phyloP scores from a whole-genome alignment of 805 yeast species.

The Teunomyces atbi region DNA sequence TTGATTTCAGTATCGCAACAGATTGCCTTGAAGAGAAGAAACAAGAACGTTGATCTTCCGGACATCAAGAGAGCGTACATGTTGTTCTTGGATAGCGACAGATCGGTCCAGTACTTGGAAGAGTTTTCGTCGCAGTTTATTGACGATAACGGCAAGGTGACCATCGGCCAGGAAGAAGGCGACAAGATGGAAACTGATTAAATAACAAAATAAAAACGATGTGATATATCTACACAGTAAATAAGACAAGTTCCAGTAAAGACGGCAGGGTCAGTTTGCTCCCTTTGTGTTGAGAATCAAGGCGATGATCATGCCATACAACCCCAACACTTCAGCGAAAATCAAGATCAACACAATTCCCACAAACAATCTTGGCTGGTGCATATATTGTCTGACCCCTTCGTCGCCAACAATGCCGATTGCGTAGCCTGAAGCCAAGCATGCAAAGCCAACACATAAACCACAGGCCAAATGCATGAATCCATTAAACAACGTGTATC shows the following conservation, averaged over 20 bases:
- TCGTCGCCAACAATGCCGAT: conserved; percentile 93
- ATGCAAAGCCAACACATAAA: conserved; percentile 91
- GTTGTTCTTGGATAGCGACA: conserved; percentile 81
- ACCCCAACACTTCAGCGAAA: conserved; percentile 87
- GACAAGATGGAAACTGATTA: conserved; percentile 38
- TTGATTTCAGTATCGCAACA: conserved; percentile 87
- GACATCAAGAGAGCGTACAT: conserved; percentile 87
- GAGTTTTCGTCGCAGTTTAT: conserved; percentile 67
- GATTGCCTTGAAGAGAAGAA: conserved; percentile 78
- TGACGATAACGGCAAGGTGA: conserved; percentile 75
- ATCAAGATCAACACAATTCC: conserved; percentile 87
- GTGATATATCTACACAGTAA: neutral
- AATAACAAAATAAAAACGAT: neutral
- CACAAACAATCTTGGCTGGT: conserved; percentile 83
- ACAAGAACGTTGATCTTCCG: conserved; percentile 62
- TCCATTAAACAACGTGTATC: conserved; percentile 90
- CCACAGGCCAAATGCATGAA: conserved; percentile 98
- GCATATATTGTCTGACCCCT: conserved; percentile 85
- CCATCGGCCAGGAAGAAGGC: conserved; percentile 39
- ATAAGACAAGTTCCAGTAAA: neutral
- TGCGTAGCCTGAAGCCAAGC: conserved; percentile 95
- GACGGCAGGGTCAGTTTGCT: conserved; percentile 25
- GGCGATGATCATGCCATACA: conserved; percentile 94
- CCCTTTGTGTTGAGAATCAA: conserved; percentile 89
- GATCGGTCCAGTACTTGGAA: conserved; percentile 84